Percentiles rank a stretch among this genome's conserved stretches.
These are phyloP conservation scores for Magnusiomyces sp. DNA, from an alignment of 1,139 yeast species.

Conservation along the genomic window DNA sequence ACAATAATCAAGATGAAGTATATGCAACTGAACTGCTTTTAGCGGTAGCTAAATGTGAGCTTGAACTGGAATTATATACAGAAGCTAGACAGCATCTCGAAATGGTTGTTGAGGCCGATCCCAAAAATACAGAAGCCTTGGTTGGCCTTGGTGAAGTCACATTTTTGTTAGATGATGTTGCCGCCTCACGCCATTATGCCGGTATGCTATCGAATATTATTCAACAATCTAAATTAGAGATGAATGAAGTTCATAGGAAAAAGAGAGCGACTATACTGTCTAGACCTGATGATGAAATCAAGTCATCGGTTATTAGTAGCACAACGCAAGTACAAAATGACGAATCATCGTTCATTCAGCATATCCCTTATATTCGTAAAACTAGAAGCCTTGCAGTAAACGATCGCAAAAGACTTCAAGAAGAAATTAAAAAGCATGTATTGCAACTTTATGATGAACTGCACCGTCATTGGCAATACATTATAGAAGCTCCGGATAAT, in stretches of 20 bases:
- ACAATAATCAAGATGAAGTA: constrained; percentile 37
- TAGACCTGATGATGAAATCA: constrained; percentile 16
- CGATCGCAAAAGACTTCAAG: constrained; percentile 49
- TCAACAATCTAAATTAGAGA: constrained; percentile 13
- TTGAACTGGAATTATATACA: constrained; percentile 60
- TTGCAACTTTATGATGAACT: constrained; percentile 48
- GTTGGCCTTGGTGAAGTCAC: constrained; percentile 76
- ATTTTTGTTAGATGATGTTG: constrained; percentile 55
- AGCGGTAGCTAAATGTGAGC: constrained; percentile 68
- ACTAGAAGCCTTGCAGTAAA: constrained; percentile 7
- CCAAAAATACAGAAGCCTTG: constrained; percentile 61
- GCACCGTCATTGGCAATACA: constrained; percentile 35
- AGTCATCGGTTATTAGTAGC: constrained; percentile 5
- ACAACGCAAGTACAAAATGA: constrained; percentile 9
- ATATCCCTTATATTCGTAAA: background rate
- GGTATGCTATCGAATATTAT: constrained; percentile 39
- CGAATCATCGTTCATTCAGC: constrained; percentile 2
- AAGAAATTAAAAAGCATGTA: constrained; percentile 43
- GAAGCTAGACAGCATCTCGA: constrained; percentile 63
- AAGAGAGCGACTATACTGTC: constrained; percentile 3
- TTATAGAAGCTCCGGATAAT: constrained; percentile 35
- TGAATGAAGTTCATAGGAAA: constrained; percentile 1
- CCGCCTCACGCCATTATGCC: constrained; percentile 50
- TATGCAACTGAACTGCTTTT: constrained; percentile 1
- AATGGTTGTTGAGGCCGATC: constrained; percentile 48